phyloP scores from a whole-genome alignment of 176 grass and related monocot genomes.

The barley (Hordeum vulgare) region MorexV3_pseudomolecules_assembly NC_058523.1:13837651-13838150 shows the following conservation, averaged over 20 bases:
- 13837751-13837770: constrained; percentile 25
- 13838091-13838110: too few relatives aligned
- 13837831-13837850: constrained; percentile 25
- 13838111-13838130: too few relatives aligned
- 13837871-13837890: too few relatives aligned
- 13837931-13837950: not conserved
- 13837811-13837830: constrained; percentile 28
- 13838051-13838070: too few relatives aligned
- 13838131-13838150: too few relatives aligned
- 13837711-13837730: constrained; percentile 26
- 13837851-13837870: too few relatives aligned
- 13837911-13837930: not conserved
- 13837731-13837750: constrained; percentile 16
- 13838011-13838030: not conserved
- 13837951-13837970: not conserved
- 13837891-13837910: constrained; percentile 39
- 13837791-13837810: constrained; percentile 8
- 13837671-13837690: too few relatives aligned
- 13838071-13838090: too few relatives aligned
- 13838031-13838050: not conserved
- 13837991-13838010: not conserved
- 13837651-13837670: too few relatives aligned
- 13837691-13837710: too few relatives aligned
- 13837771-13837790: constrained; percentile 4
- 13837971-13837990: not conserved